These are phyloP conservation scores for Metschnikowia rubicola DNA, from an alignment of 805 yeast species.

Conservation along the genomic window DNA sequence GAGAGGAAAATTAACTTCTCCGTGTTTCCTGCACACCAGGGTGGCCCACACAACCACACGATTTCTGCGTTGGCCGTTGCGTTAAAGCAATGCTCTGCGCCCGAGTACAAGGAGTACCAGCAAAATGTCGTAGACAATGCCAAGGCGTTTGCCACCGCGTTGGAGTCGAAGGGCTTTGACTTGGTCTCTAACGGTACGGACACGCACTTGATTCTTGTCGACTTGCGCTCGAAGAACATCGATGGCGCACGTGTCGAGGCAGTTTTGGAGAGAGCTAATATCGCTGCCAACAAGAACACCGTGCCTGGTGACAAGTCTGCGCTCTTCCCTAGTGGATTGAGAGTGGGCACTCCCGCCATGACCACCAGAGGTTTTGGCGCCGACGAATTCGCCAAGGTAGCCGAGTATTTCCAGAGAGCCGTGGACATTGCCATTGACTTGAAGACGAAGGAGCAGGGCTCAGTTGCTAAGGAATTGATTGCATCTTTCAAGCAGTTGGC, in stretches of 20 bases:
- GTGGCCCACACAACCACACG: constrained; percentile 99
- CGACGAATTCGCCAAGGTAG: constrained; percentile 77
- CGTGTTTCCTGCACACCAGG: constrained; percentile 99
- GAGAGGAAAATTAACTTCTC: constrained; percentile 92
- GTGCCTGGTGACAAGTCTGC: constrained; percentile 97
- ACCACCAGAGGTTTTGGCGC: constrained; percentile 88
- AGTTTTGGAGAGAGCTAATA: constrained; percentile 82
- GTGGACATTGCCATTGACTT: constrained; percentile 63
- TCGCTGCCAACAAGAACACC: constrained; percentile 94
- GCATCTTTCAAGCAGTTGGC: constrained; percentile 71
- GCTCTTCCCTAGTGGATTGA: constrained; percentile 89
- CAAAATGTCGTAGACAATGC: constrained; percentile 80
- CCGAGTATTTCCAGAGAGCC: constrained; percentile 74
- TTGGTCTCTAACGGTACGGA: constrained; percentile 94
- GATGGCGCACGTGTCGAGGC: constrained; percentile 97
- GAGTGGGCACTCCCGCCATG: constrained; percentile 99
- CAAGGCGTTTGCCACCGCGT: constrained; percentile 65
- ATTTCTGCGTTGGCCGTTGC: constrained; percentile 96
- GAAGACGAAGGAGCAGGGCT: constrained; percentile 58
- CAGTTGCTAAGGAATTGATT: constrained; percentile 55
- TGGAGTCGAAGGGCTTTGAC: constrained; percentile 61
- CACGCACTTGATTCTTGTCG: constrained; percentile 85
- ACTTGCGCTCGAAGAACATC: constrained; percentile 70
- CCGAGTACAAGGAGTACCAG: constrained; percentile 87
- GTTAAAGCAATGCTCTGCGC: constrained; percentile 83